Base-by-base conservation (phyloP, 768 basidiomycete genomes). In the Amanita molliuscula region DNA sequence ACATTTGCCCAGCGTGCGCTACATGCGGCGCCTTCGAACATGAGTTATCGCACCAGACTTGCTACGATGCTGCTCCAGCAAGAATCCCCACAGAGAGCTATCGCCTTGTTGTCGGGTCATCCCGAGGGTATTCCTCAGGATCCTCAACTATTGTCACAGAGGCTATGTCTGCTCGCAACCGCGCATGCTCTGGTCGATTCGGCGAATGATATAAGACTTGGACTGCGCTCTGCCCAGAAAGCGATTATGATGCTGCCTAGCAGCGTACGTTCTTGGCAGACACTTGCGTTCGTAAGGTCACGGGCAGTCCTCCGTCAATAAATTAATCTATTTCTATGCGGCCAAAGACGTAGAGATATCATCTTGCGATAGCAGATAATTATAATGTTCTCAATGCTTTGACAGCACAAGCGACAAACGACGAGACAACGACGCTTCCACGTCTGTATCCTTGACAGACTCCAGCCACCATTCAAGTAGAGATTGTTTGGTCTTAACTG, bases 391-490 rank as follows among this genome's bases (percentile, higher is more conserved):
- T 49, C 16, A 65, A 35, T 58, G 54, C 58, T 56, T 61, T 37
- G 60, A 61, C 18, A 66, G 54, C 38, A 82, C 63, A 31, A 84
- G 66, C 51, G 69, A 63, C 44, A 85, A 62, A 16, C 83, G 78
- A 43, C 74, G 71, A 20, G 72, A 63, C 45, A 78, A 51, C 3
- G 68, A 59, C 49, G 70, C 65, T 13, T 70, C 67, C 11, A 65
- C 62, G 13, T 64, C 48, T 11, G 63, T 57, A 40, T 65, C 58
- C 43, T 69, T 66, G 8, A 75, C 69, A 23, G 67, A 68, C 28
- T 77, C 69, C 31, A 88, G 64, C 86, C 86, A 88, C 80, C 79
- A 80, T 42, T 67, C 62, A 9, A 88, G 66, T 37, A 72, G 74
- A 10, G 70, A 62, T 53, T 73, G 70, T 61, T 78, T 73, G 21